phyloP scores from a whole-genome alignment of 371 early-diverging fungal species.

The Apophysomyces trapeziformis region DNA sequence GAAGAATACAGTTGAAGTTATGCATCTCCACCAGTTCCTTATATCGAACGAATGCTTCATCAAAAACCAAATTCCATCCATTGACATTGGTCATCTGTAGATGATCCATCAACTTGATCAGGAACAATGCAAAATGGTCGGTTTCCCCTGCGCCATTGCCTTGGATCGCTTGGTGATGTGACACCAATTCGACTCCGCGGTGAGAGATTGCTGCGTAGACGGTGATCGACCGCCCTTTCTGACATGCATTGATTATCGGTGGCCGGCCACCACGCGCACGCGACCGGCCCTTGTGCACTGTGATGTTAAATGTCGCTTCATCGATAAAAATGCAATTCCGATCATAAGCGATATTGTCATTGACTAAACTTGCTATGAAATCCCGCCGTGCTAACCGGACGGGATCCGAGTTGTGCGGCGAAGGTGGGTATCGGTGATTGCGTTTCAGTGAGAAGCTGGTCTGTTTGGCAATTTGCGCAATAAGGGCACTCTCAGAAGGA shows the following conservation, averaged over 20 bases:
- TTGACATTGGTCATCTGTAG: conserved; percentile 1
- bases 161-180: conserved; percentile 3
- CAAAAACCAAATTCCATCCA: conserved; percentile 7
- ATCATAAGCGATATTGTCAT: conserved; percentile 2
- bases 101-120: conserved; percentile 8
- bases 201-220: background rate
- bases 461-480: conserved; percentile 1
- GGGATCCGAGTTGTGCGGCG: background rate
- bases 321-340: conserved; percentile 16
- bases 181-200: conserved; percentile 2
- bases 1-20: conserved; percentile 5
- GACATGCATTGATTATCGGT: conserved; percentile 1
- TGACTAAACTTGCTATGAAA: background rate
- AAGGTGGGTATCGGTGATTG: conserved; percentile 4
- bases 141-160: background rate
- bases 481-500: conserved; percentile 1
- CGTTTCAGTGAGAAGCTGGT: conserved; percentile 1
- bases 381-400: background rate
- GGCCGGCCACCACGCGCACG: conserved; percentile 4
- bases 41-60: conserved; percentile 1
- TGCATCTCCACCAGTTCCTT: conserved; percentile 7
- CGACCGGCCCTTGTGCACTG: conserved; percentile 4
- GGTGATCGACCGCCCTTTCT: background rate
- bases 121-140: background rate
- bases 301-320: conserved; percentile 9